phyloP scores from a whole-genome alignment of 2,329 filamentous ascomycete genomes.

The Ciborinia camelliae region DNA sequence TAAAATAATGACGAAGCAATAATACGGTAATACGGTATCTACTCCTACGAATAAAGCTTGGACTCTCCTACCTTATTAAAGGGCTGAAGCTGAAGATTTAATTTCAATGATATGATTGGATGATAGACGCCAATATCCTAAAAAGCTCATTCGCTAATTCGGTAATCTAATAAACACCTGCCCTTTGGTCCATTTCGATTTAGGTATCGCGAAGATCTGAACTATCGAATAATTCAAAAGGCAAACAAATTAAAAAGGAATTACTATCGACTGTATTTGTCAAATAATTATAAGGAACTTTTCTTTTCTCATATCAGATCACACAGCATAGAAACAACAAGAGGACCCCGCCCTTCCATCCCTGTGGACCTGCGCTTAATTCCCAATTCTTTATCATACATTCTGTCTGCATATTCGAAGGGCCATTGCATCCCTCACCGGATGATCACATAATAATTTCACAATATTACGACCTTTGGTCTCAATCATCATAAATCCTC shows the following conservation, averaged over 20 bases:
- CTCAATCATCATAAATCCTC: background rate
- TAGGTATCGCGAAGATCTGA: background rate
- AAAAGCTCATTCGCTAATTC: background rate
- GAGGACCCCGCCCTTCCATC: background rate
- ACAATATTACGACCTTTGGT: slow-evolving; percentile 16
- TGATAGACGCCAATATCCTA: background rate
- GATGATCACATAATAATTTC: slow-evolving; percentile 31
- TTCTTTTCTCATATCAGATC: background rate
- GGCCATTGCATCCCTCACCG: slow-evolving; percentile 13
- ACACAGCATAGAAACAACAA: background rate
- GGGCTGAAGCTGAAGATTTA: background rate
- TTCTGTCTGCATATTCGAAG: slow-evolving; percentile 8
- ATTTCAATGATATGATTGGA: background rate
- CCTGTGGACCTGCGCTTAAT: background rate
- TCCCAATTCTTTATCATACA: background rate
- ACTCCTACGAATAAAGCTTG: background rate
- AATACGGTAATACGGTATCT: too few species aligned
- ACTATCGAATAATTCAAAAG: background rate
- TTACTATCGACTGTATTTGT: background rate
- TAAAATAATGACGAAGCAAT: too few species aligned
- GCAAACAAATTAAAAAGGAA: background rate
- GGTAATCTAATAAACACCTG: background rate
- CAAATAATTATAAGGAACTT: background rate
- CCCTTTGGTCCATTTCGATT: background rate
- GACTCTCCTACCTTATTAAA: background rate